phyloP scores from a whole-genome alignment of 1,139 yeast genomes.

The Hyphopichia khmerensis region DNA sequence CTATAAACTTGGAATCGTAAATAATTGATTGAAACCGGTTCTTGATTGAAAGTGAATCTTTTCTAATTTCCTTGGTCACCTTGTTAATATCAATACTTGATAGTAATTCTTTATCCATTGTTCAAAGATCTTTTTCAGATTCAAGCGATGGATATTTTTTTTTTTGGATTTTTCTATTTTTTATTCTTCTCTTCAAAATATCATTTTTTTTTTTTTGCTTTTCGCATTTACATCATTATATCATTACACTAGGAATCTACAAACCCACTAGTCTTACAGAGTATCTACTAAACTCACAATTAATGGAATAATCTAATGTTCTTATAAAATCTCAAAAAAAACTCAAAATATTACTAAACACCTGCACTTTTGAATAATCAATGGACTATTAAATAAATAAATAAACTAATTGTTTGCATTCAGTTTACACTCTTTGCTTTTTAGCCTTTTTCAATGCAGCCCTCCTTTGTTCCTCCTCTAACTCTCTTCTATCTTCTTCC shows the following conservation, averaged over 20 bases:
- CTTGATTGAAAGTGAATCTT: slow-evolving; percentile 53
- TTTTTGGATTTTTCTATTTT: not conserved
- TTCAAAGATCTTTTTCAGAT: too few relatives aligned
- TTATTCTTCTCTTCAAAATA: not conserved
- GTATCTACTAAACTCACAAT: too few relatives aligned
- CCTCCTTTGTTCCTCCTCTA: slow-evolving; percentile 52
- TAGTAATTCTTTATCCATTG: not conserved
- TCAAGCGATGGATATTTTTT: not conserved
- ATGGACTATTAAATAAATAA: too few relatives aligned
- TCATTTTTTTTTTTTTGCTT: not conserved
- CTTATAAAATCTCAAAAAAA: too few relatives aligned
- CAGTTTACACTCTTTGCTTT: slow-evolving; percentile 8
- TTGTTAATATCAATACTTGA: slow-evolving; percentile 15
- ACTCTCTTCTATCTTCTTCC: slow-evolving; percentile 65
- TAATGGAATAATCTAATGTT: too few relatives aligned
- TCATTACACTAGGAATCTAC: too few relatives aligned
- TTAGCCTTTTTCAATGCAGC: slow-evolving; percentile 31
- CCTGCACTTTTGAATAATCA: too few relatives aligned
- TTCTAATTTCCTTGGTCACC: slow-evolving; percentile 40
- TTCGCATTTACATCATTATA: too few relatives aligned
- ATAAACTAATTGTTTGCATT: too few relatives aligned
- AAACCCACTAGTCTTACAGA: too few relatives aligned
- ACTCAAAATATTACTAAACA: too few relatives aligned
- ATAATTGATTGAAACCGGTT: slow-evolving; percentile 72
- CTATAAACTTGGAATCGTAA: slow-evolving; percentile 49